These are phyloP conservation scores for Penicillium salamii DNA, from an alignment of 495 filamentous ascomycete genomes.

Conservation along the genomic window DNA sequence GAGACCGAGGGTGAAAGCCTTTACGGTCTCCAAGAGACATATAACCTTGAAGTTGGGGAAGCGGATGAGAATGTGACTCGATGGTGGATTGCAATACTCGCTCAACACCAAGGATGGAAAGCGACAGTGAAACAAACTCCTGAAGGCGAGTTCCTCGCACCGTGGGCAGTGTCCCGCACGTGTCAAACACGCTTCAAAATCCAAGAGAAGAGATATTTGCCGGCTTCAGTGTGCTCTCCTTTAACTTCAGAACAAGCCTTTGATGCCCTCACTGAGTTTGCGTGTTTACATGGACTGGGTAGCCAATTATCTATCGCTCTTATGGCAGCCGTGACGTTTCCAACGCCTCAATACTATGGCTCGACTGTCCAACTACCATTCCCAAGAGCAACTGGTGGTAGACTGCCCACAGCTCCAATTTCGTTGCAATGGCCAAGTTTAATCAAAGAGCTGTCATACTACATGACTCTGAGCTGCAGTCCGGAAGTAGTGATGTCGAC, in stretches of 20 bases:
- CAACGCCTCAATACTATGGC: conserved; percentile 8
- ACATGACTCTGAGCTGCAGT: conserved; percentile 16
- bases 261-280: not conserved
- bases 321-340: conserved; percentile 11
- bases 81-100: not conserved
- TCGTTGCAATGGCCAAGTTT: too few relatives aligned
- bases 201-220: not conserved
- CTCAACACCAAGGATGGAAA: not conserved
- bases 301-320: conserved; percentile 15
- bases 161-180: not conserved
- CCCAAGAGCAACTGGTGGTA: not conserved
- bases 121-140: too few relatives aligned
- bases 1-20: not conserved
- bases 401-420: too few relatives aligned
- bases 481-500: conserved; percentile 14
- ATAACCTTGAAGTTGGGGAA: conserved; percentile 2
- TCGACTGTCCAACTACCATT: conserved; percentile 9
- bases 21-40: not conserved
- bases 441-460: too few relatives aligned
- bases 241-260: not conserved
- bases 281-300: conserved; percentile 7
- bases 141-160: too few relatives aligned
- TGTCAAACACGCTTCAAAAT: not conserved
- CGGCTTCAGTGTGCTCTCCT: not conserved
- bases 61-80: not conserved